phyloP scores from a whole-genome alignment of 805 yeast genomes.

The Candida pini region DNA sequence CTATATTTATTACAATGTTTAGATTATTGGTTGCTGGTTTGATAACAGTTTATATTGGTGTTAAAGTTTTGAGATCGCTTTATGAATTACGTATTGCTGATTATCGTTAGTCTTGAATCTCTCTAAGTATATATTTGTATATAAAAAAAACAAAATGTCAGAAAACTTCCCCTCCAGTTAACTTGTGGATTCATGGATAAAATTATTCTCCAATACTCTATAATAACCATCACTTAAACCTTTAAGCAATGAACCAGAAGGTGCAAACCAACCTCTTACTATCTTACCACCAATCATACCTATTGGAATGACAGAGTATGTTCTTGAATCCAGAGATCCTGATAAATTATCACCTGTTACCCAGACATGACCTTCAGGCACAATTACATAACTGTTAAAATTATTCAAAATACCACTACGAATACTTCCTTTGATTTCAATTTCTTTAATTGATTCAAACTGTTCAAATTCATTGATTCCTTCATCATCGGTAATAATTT shows the following conservation, averaged over 20 bases:
- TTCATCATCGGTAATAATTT: slow-evolving; percentile 5
- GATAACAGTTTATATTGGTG: slow-evolving; percentile 55
- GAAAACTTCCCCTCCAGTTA: neutral
- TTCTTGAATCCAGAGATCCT: slow-evolving; percentile 82
- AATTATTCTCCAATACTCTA: slow-evolving; percentile 50
- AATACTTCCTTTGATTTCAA: slow-evolving; percentile 8
- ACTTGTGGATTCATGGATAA: slow-evolving; percentile 28
- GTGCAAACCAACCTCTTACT: slow-evolving; percentile 58
- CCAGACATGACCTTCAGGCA: slow-evolving; percentile 97
- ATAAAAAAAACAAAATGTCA: neutral
- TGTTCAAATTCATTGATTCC: slow-evolving; percentile 1
- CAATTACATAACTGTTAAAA: slow-evolving; percentile 53
- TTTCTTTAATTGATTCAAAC: slow-evolving; percentile 9
- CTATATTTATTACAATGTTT: slow-evolving; percentile 55
- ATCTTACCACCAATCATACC: slow-evolving; percentile 85
- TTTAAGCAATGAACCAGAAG: slow-evolving; percentile 14
- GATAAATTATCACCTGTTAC: slow-evolving; percentile 91
- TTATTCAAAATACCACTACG: slow-evolving; percentile 11
- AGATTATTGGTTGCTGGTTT: slow-evolving; percentile 43
- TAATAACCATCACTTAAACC: slow-evolving; percentile 42
- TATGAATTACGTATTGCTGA: slow-evolving; percentile 25
- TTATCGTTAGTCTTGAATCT: slow-evolving; percentile 11
- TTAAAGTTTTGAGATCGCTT: slow-evolving; percentile 50
- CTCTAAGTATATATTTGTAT: no score
- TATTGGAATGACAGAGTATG: slow-evolving; percentile 86